A percentile compares a stretch with the other conserved stretches of the same genome.
Conservation (phyloP, 148 eudicot genomes). For the Rhododendron kiyosumense region DNA sequence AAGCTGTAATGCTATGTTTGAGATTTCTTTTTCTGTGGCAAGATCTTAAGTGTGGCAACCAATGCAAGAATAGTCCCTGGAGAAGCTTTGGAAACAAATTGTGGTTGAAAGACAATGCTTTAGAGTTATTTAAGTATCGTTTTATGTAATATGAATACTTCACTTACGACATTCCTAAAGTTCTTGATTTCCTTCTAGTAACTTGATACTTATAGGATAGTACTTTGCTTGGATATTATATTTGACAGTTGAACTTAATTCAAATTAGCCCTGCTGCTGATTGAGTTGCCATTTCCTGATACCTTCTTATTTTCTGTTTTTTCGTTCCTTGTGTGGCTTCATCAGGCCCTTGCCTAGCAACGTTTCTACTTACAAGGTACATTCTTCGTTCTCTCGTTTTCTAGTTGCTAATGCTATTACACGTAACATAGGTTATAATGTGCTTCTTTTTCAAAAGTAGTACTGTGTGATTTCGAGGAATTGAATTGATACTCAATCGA, state of each 20-base stretch:
- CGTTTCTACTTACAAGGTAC: slow-evolving; percentile 94
- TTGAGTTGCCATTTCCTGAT: slow-evolving; percentile 18
- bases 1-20: neutral
- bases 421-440: neutral
- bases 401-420: neutral
- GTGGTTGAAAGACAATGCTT: neutral
- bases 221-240: neutral
- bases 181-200: neutral
- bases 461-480: neutral
- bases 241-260: neutral
- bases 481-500: neutral
- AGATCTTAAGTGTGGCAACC: neutral
- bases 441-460: neutral
- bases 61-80: neutral
- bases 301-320: slow-evolving; percentile 11
- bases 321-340: slow-evolving; percentile 16
- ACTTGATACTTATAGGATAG: neutral
- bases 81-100: neutral
- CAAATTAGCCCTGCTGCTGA: neutral
- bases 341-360: slow-evolving; percentile 81
- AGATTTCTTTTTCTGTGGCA: neutral
- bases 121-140: neutral
- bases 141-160: neutral
- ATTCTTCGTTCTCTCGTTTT: slow-evolving; percentile 8
- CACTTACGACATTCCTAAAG: too few species aligned